These are phyloP conservation scores for Hericium alpestre DNA, from an alignment of 768 basidiomycete genomes.

Conservation along the genomic window DNA sequence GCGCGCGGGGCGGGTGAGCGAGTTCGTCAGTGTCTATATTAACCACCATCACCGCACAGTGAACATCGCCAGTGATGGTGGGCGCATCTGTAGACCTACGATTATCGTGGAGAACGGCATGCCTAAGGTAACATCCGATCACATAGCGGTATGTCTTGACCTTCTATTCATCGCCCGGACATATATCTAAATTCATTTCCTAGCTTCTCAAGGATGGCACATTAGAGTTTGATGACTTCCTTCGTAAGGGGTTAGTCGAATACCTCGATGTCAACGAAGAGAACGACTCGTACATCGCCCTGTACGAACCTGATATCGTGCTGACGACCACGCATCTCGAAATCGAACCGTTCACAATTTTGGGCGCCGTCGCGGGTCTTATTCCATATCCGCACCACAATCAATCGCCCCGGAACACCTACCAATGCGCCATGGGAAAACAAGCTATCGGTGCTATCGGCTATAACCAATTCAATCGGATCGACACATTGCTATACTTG, in stretches of 20 bases:
- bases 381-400: conserved; percentile 99
- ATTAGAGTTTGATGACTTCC: conserved; percentile 88
- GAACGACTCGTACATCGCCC: conserved; percentile 92
- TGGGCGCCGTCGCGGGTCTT: conserved; percentile 94
- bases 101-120: conserved; percentile 86
- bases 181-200: conserved; percentile 5
- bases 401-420: conserved; percentile 97
- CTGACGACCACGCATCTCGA: conserved; percentile 86
- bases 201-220: conserved; percentile 73
- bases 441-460: conserved; percentile 98
- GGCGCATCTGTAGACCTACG: conserved; percentile 93
- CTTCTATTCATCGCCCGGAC: not conserved
- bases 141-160: conserved; percentile 52
- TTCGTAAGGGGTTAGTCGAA: conserved; percentile 85
- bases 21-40: conserved; percentile 94
- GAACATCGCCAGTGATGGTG: conserved; percentile 94
- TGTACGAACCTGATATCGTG: conserved; percentile 84
- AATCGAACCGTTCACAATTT: conserved; percentile 95
- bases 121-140: conserved; percentile 68
- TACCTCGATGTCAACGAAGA: conserved; percentile 99
- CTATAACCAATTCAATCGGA: conserved; percentile 94
- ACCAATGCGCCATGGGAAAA: conserved; percentile 99
- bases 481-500: conserved; percentile 96
- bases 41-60: conserved; percentile 93
- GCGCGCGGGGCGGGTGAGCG: conserved; percentile 83